Base-by-base conservation (phyloP, 2,329 filamentous ascomycete species). In the Dendryphion nanum region DNA sequence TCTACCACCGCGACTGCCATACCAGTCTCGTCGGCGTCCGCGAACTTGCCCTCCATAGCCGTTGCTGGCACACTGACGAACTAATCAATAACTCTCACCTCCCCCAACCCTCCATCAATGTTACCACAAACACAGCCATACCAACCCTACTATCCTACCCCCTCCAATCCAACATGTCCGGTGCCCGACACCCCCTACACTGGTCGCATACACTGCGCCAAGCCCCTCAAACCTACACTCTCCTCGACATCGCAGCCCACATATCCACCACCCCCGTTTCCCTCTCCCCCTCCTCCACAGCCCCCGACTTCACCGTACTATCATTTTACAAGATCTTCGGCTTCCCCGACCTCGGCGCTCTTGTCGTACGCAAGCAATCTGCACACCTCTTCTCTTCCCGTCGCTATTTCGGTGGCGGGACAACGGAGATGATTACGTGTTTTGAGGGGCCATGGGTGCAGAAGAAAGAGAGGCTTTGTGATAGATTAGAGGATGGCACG, bases 251-350 rank as follows among this genome's bases (percentile, higher is more conserved):
- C 3, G 81, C 82, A 2, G 81, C 82, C 8, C 69, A 82, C 23
- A 77, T 79, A n/a, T 81, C 80, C 53, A 85, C 81, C 4, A 74
- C 70, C 29, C 74, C 74, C 6, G 66, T 86, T 35, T 70, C 77
- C 37, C 74, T 85, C 29, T 69, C 67, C 19, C 69, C 81, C 7
- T 72, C 78, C 14, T 72, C 71, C 48, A 66, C 70, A 8, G 78
- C 81, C 0, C 86, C 91, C 1, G 91, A 97, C 61, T 96, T 96
- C 47, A 81, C 80, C 0, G 82, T 86, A 0, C 57, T 96, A 18
- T 96, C 90, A 58, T 84, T 97, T 49, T 94, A 96, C 69, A 97
- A 97, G 63, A 90, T 95, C 12, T 97, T 96, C 61, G 91, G 91
- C 2, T 96, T 95, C 48, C 91, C 91, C 0, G 87, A 96, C 57